These are phyloP conservation scores for Cyberlindnera galapagoensis DNA, from an alignment of 805 yeast species.

Conservation along the genomic window DNA sequence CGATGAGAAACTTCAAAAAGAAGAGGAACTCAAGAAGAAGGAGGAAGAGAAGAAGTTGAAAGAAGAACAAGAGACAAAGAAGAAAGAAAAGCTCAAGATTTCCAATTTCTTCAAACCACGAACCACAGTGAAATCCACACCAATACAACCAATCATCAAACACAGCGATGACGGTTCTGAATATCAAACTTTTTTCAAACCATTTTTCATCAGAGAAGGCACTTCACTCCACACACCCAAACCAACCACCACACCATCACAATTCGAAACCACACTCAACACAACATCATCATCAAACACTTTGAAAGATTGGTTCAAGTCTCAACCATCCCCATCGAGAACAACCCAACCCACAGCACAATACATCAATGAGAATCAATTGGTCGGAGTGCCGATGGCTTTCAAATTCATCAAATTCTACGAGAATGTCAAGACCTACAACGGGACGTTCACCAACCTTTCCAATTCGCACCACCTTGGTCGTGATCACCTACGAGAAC, in stretches of 20 bases:
- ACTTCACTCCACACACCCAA: too few relatives aligned
- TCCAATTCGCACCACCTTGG: constrained; percentile 7
- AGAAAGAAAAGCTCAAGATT: constrained; percentile 22
- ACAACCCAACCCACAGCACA: constrained; percentile 21
- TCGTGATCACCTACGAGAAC: constrained; percentile 3
- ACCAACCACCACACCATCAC: too few relatives aligned
- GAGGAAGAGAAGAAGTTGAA: constrained; percentile 32
- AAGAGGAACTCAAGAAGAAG: constrained; percentile 25
- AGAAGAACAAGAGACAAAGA: constrained; percentile 30
- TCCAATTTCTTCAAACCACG: constrained; percentile 28
- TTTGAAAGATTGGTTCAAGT: constrained; percentile 8
- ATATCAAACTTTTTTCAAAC: constrained; percentile 3
- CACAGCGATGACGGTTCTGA: constrained; percentile 21
- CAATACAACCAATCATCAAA: not conserved
- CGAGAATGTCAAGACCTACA: constrained; percentile 48
- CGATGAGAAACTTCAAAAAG: constrained; percentile 20
- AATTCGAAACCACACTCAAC: constrained; percentile 10
- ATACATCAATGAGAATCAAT: constrained; percentile 26
- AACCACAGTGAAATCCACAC: constrained; percentile 14
- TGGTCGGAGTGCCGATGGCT: constrained; percentile 26
- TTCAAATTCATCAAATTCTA: constrained; percentile 37
- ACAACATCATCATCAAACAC: constrained; percentile 1
- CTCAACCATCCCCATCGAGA: constrained; percentile 1
- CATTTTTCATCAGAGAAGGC: constrained; percentile 1
- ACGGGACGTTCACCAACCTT: constrained; percentile 41